Percentiles rank a stretch among this genome's conserved stretches.
Evolutionary conservation across 306 rosid genomes (phyloP).

Genomic region (Delonix regia): DNA sequence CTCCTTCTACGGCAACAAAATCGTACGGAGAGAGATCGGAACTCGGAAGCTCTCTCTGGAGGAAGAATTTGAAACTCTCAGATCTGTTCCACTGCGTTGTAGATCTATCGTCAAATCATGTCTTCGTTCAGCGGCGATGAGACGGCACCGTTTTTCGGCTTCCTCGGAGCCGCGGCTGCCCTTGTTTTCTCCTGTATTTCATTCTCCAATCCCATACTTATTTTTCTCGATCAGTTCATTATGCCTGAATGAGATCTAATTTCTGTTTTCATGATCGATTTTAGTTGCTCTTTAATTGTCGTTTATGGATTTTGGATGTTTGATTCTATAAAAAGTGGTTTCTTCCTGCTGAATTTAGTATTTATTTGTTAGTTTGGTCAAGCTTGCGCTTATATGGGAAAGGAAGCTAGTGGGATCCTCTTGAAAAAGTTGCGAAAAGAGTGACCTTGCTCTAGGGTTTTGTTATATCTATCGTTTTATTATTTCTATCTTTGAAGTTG

Average conservation of each 20-base stretch:
- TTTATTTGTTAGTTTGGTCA: background rate
- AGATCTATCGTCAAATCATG: constrained; percentile 50
- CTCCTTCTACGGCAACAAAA: constrained; percentile 12
- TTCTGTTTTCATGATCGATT: background rate
- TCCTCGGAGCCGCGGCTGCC: constrained; percentile 93
- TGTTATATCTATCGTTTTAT: background rate
- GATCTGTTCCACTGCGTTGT: constrained; percentile 48
- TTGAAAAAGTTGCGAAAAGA: background rate
- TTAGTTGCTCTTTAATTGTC: background rate
- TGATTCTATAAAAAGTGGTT: constrained; percentile 36
- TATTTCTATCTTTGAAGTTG: background rate
- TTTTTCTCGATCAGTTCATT: background rate
- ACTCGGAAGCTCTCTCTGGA: constrained; percentile 7
- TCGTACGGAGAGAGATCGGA: constrained; percentile 6
- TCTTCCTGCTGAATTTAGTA: background rate
- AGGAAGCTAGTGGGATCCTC: background rate
- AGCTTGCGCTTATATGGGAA: background rate
- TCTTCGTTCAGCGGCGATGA: constrained; percentile 85
- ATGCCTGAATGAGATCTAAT: constrained; percentile 35
- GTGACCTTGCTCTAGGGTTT: background rate
- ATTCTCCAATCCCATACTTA: background rate
- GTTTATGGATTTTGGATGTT: background rate
- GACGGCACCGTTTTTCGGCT: constrained; percentile 90
- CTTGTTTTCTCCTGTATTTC: constrained; percentile 76
- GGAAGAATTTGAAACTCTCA: constrained; percentile 25